These are phyloP conservation scores for Aleurites moluccanus DNA, from an alignment of 441 rosid species.

Conservation along the genomic window DNA sequence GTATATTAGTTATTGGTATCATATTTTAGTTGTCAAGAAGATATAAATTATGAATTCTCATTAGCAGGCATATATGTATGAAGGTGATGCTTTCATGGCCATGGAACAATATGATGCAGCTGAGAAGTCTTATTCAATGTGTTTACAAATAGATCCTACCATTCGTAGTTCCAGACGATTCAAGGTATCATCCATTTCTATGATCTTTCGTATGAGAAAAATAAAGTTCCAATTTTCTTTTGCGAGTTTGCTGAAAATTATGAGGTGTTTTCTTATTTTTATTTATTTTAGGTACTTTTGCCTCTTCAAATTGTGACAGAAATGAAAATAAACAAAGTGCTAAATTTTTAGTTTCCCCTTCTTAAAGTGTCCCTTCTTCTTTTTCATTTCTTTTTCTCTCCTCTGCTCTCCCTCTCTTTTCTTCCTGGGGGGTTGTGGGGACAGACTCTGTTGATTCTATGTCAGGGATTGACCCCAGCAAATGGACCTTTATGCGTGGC, in stretches of 20 bases:
- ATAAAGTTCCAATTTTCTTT: neutral
- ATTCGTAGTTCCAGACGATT: slow-evolving; percentile 66
- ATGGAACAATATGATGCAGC: slow-evolving; percentile 65
- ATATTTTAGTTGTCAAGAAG: neutral
- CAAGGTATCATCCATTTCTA: slow-evolving; percentile 46
- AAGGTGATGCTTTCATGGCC: slow-evolving; percentile 74
- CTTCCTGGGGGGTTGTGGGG: too few relatives aligned
- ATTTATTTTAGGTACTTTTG: neutral
- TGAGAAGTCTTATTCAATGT: slow-evolving; percentile 54
- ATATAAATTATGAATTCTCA: neutral
- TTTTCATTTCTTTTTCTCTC: too few relatives aligned
- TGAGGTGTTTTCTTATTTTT: neutral
- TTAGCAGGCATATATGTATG: slow-evolving; percentile 60
- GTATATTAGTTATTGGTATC: neutral
- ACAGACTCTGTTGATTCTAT: too few relatives aligned
- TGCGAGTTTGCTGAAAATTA: neutral
- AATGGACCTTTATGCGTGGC: too few relatives aligned
- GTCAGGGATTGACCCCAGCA: too few relatives aligned
- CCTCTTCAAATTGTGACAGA: neutral
- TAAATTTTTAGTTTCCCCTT: too few relatives aligned
- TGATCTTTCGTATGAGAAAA: neutral
- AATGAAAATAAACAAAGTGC: neutral
- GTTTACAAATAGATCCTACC: slow-evolving; percentile 65
- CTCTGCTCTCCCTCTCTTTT: too few relatives aligned
- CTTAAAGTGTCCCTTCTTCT: too few relatives aligned